phyloP scores from a whole-genome alignment of 1,284 basidiomycete genomes.

The Ustilago trichophora region DNA sequence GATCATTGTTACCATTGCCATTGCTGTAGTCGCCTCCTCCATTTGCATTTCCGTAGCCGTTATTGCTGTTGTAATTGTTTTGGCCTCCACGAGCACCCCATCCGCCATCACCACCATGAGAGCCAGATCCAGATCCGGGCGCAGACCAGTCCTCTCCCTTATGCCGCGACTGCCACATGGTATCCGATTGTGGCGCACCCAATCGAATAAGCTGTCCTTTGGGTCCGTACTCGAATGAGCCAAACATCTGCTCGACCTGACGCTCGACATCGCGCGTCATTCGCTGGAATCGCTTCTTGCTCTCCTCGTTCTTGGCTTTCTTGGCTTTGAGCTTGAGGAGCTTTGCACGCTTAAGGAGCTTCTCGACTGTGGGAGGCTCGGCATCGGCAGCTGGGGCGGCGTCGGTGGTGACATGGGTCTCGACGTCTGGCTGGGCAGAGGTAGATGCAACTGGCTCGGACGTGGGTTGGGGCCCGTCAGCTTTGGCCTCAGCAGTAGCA shows the following conservation, averaged over 20 bases:
- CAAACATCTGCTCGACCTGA: slow-evolving; percentile 53
- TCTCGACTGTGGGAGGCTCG: slow-evolving; percentile 37
- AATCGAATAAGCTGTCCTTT: slow-evolving; percentile 47
- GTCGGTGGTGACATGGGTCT: not conserved
- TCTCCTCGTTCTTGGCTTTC: slow-evolving; percentile 58
- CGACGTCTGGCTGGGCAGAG: slow-evolving; percentile 1
- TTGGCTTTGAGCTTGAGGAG: slow-evolving; percentile 61
- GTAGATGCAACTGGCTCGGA: slow-evolving; percentile 28
- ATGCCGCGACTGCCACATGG: slow-evolving; percentile 37
- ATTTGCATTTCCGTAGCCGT: no score
- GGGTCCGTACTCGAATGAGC: slow-evolving; percentile 46
- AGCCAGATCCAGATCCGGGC: not conserved
- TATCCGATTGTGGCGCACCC: slow-evolving; percentile 43
- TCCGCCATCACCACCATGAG: slow-evolving; percentile 22
- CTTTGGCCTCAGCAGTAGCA: not conserved
- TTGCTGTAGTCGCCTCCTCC: slow-evolving; percentile 1
- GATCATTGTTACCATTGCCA: not conserved
- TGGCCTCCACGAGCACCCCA: slow-evolving; percentile 34
- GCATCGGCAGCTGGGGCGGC: slow-evolving; percentile 3
- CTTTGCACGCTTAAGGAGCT: slow-evolving; percentile 60
- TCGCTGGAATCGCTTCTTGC: slow-evolving; percentile 25
- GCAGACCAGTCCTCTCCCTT: slow-evolving; percentile 28
- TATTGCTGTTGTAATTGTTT: not conserved
- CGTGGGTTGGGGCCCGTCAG: not conserved
- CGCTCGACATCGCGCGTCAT: slow-evolving; percentile 63